Percentiles rank a stretch among this genome's conserved stretches.
These are phyloP conservation scores for Scedosporium apiospermum DNA, from an alignment of 2,329 filamentous ascomycete species.

Conservation along the genomic window DNA sequence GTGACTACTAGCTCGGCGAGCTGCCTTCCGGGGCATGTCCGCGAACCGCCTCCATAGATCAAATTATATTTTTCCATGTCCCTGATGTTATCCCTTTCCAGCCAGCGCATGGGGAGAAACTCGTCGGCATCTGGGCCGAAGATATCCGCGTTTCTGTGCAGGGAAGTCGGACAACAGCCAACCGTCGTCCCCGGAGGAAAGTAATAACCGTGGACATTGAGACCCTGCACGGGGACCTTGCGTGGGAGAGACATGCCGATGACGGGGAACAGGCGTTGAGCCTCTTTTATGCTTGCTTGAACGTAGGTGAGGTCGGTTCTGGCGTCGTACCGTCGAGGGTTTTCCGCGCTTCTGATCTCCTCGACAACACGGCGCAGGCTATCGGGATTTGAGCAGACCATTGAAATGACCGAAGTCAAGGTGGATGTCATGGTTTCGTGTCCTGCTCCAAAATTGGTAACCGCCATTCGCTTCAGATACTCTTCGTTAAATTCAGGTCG, in stretches of 20 bases:
- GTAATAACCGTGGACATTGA: conserved; percentile 26
- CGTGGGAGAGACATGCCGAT: conserved; percentile 42
- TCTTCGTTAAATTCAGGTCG: conserved; percentile 35
- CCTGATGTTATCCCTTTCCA: conserved; percentile 19
- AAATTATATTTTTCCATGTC: conserved; percentile 39
- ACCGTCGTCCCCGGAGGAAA: conserved; percentile 38
- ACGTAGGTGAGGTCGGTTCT: conserved; percentile 22
- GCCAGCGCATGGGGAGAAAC: conserved; percentile 40
- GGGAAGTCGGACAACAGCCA: conserved; percentile 37
- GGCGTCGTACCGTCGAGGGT: conserved; percentile 7
- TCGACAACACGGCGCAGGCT: conserved; percentile 23
- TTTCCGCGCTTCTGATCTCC: conserved; percentile 7
- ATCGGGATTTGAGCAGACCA: conserved; percentile 30
- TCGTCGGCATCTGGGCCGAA: conserved; percentile 35
- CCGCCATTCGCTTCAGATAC: conserved; percentile 41
- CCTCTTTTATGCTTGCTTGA: conserved; percentile 38
- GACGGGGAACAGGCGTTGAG: conserved; percentile 40
- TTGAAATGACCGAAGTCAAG: conserved; percentile 36
- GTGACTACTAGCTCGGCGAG: conserved; percentile 40
- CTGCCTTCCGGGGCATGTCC: conserved; percentile 40
- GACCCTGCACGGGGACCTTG: conserved; percentile 26
- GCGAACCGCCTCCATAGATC: conserved; percentile 41
- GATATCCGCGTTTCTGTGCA: conserved; percentile 40
- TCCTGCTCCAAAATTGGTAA: conserved; percentile 46
- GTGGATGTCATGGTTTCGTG: conserved; percentile 46